Evolutionary conservation across 1,139 yeast species (phyloP).

Genomic region (Barnettozyma hawaiiensis): DNA sequence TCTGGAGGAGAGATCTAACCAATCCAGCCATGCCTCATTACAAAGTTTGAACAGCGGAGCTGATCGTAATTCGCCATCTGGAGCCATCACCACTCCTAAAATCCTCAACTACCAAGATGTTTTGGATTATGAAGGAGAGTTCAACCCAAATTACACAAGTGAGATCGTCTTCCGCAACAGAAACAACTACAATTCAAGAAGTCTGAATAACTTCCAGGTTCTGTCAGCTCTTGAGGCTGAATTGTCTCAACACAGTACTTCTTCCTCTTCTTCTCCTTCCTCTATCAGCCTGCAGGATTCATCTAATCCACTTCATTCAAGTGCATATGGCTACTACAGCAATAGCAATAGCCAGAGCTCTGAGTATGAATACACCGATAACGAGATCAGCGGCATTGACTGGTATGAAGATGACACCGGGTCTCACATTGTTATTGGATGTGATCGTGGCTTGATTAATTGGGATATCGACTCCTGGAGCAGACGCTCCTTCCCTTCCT

Average conservation of each 20-base stretch:
- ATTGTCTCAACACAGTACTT: no score
- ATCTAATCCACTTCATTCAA: not conserved
- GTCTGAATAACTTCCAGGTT: slow-evolving; percentile 20
- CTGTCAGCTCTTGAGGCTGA: slow-evolving; percentile 16
- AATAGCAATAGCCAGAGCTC: slow-evolving; percentile 8
- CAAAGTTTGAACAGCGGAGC: not conserved
- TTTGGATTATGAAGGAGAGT: slow-evolving; percentile 18
- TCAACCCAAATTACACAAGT: slow-evolving; percentile 5
- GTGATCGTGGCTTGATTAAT: slow-evolving; percentile 41
- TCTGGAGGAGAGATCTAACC: slow-evolving; percentile 5
- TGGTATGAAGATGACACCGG: slow-evolving; percentile 37
- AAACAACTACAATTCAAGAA: slow-evolving; percentile 17
- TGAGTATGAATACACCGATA: slow-evolving; percentile 28
- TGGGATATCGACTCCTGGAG: slow-evolving; percentile 50
- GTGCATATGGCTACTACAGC: not conserved
- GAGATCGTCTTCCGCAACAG: slow-evolving; percentile 4
- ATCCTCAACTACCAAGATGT: slow-evolving; percentile 25
- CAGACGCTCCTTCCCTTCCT: slow-evolving; percentile 43
- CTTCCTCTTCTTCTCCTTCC: no score
- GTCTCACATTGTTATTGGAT: slow-evolving; percentile 40
- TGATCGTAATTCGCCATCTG: not conserved
- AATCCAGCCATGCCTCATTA: slow-evolving; percentile 10
- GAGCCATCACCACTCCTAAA: slow-evolving; percentile 15
- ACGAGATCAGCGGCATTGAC: slow-evolving; percentile 44
- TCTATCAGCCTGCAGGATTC: not conserved